Conservation (phyloP, 2,329 filamentous ascomycete genomes). For the Ophiosphaerella narmari region DNA sequence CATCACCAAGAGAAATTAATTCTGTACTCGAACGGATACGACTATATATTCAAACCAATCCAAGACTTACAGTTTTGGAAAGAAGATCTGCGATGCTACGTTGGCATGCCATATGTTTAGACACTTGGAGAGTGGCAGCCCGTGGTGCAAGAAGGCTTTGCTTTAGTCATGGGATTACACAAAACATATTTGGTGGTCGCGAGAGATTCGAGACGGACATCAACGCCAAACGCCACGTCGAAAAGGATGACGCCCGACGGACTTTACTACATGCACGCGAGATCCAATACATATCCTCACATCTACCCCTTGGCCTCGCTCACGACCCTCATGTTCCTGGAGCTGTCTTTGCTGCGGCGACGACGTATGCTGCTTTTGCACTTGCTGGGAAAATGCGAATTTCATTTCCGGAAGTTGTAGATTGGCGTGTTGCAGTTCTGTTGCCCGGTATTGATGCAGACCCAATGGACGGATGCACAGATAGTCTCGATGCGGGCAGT, state of each 20-base stretch:
- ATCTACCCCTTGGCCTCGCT: not conserved
- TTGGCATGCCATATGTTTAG: not conserved
- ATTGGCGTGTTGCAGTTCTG: not conserved
- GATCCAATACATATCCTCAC: not conserved
- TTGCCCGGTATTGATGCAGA: not conserved
- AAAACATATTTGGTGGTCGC: not conserved
- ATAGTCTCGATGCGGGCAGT: not conserved
- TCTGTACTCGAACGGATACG: not conserved
- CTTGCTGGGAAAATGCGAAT: not conserved
- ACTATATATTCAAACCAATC: not conserved
- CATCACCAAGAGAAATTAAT: not conserved
- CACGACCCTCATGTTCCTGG: conserved; percentile 1
- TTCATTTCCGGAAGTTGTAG: not conserved
- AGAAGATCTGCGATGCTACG: not conserved
- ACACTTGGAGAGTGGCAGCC: not conserved
- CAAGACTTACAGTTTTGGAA: not conserved
- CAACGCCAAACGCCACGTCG: not conserved
- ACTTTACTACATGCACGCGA: not conserved
- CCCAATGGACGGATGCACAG: not conserved
- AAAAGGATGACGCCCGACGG: not conserved
- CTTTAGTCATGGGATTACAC: not conserved
- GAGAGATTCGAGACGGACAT: not conserved
- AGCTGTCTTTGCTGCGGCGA: not conserved
- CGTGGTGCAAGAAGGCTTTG: not conserved
- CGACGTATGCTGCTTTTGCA: not conserved